A percentile compares a stretch with the other conserved stretches of the same genome.
Evolutionary conservation across 257 asterid genomes (phyloP).

Genomic region (Solanum arcanum): DNA sequence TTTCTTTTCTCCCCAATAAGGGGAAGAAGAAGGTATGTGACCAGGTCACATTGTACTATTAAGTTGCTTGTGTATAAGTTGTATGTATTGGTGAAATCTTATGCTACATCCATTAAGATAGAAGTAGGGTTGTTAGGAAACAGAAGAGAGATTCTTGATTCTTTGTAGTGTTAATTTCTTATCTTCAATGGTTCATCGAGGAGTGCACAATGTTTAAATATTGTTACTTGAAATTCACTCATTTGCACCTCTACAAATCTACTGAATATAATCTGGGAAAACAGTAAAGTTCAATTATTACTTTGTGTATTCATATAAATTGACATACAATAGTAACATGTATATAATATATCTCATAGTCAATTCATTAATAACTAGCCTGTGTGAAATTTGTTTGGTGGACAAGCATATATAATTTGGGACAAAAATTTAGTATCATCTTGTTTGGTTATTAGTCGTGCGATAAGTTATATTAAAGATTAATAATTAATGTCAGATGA

Average conservation of each 20-base stretch:
- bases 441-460: neutral
- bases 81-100: neutral
- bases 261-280: neutral
- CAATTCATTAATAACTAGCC: neutral
- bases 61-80: neutral
- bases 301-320: neutral
- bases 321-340: neutral
- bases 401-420: neutral
- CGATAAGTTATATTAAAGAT: neutral
- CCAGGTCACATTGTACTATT: neutral
- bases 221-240: neutral
- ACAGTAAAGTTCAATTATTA: neutral
- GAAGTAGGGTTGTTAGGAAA: neutral
- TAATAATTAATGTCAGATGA: too few species aligned
- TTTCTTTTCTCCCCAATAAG: neutral
- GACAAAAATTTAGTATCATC: too few species aligned
- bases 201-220: neutral
- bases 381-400: neutral
- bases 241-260: neutral
- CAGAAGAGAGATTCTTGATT: neutral
- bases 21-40: neutral
- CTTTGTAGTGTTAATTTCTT: neutral
- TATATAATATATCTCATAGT: neutral
- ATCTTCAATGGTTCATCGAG: neutral
- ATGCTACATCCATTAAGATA: neutral